Conservation (phyloP, 306 rosid genomes). For the Sesbania bispinosa region DNA sequence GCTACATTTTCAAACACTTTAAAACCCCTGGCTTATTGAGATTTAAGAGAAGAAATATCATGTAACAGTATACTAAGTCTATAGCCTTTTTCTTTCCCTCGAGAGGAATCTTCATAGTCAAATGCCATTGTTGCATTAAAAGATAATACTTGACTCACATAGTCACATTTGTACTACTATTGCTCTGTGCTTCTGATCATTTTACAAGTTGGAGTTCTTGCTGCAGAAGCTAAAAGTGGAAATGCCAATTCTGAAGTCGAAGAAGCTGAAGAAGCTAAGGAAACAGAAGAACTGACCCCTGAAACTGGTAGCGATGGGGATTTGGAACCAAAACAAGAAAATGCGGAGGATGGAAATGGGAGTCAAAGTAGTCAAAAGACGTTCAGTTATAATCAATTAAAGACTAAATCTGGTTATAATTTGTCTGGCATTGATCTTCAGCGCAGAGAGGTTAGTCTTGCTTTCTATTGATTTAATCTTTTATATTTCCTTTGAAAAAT, state of each 20-base stretch:
- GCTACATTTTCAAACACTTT: neutral
- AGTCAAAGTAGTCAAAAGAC: conserved; percentile 25
- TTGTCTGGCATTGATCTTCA: conserved; percentile 69
- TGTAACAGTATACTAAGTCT: neutral
- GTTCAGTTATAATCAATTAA: conserved; percentile 71
- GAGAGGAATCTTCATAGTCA: neutral
- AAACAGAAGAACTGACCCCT: conserved; percentile 44
- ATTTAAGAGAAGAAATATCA: conserved; percentile 9
- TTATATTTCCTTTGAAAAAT: neutral
- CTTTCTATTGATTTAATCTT: neutral
- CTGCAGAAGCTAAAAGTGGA: conserved; percentile 46
- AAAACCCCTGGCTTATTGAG: neutral
- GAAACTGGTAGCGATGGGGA: conserved; percentile 37
- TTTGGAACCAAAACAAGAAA: conserved; percentile 55
- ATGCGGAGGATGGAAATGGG: conserved; percentile 31
- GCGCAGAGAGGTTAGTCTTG: conserved; percentile 72
- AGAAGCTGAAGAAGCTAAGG: conserved; percentile 62
- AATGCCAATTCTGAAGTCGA: conserved; percentile 42
- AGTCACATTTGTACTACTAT: conserved; percentile 7
- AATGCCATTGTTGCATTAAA: conserved; percentile 2
- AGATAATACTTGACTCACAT: neutral
- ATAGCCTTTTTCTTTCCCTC: neutral
- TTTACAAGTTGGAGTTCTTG: conserved; percentile 25
- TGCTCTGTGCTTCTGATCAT: too few relatives aligned
- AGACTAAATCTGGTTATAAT: conserved; percentile 55